These are phyloP conservation scores for Hymenoscyphus albidus DNA, from an alignment of 2,329 filamentous ascomycete genomes.

Conservation along the genomic window DNA sequence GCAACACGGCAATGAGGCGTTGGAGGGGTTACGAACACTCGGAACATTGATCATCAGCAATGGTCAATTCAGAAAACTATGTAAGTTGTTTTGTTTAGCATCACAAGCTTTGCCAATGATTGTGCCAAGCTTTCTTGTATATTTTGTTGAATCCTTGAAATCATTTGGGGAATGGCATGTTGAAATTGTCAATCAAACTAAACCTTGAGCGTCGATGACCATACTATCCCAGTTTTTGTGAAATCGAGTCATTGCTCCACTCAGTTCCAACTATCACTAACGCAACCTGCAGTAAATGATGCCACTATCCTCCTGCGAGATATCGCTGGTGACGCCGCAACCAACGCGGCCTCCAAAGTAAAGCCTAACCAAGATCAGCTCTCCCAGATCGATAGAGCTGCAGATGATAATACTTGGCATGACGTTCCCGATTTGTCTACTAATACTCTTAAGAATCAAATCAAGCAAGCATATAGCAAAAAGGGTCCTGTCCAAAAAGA, in stretches of 20 bases:
- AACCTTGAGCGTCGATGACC: no score
- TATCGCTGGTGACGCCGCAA: slow-evolving; percentile 85
- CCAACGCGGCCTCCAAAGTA: slow-evolving; percentile 69
- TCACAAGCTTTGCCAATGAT: background rate
- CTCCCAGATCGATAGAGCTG: slow-evolving; percentile 73
- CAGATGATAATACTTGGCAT: slow-evolving; percentile 91
- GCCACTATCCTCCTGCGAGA: slow-evolving; percentile 77
- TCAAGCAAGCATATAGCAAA: slow-evolving; percentile 56
- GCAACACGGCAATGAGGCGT: slow-evolving; percentile 77
- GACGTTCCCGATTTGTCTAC: slow-evolving; percentile 74
- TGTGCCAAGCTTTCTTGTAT: background rate
- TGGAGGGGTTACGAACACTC: slow-evolving; percentile 81
- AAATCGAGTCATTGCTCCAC: no score
- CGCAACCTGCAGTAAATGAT: slow-evolving; percentile 59
- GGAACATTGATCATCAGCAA: slow-evolving; percentile 91
- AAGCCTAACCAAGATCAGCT: slow-evolving; percentile 77
- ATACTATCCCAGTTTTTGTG: no score
- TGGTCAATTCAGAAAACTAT: slow-evolving; percentile 57
- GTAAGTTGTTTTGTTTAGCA: slow-evolving; percentile 10
- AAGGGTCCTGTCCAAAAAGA: slow-evolving; percentile 48
- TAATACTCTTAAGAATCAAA: slow-evolving; percentile 63
- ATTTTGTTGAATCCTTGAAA: background rate
- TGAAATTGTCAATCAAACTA: background rate
- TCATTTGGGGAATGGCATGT: background rate
- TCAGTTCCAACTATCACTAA: slow-evolving; percentile 18